Base-by-base conservation (phyloP, 2,329 filamentous ascomycete genomes). In the Myriosclerotinia curreyana region DNA sequence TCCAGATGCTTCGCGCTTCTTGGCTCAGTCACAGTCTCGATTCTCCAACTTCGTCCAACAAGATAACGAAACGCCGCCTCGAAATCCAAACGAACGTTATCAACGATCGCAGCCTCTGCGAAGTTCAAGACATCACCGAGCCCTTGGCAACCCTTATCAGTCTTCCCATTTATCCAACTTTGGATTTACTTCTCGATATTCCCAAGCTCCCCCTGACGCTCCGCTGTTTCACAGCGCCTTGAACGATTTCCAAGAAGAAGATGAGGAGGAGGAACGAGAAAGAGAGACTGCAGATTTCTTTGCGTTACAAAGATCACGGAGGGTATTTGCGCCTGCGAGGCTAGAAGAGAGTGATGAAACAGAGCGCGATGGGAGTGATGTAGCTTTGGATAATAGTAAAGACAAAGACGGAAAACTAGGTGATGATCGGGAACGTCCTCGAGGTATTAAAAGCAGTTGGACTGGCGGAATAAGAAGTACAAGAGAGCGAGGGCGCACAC, bases 11-110 rank as follows among this genome's bases (percentile, higher is more conserved):
- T 98, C 94, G 70, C 89, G 89, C 71, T 99, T 99, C 77, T 86
- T 99, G 72, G 91, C 93, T 67, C 95, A 98, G 84, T 97, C 93
- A 70, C 93, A 96, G 81, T 96, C 93, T 67, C 89, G 92, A 68
- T 82, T 98, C 73, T 91, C 89, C 70, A 86, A 80, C 76, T 86
- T 92, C 61, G 84, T 81, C 78, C 85, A 89, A 75, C 77, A 84
- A 66, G 85, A 85, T 64, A 63, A 63, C 22, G 61, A 63, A 59
- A 34, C 62, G 44, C 71, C 72, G 25, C 67, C 70, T 58, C 71
- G 70, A 79, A 75, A 79, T 48, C 67, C 72, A 3, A 71, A 71
- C 62, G 71, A 75, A 54, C 67, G 71, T 66, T 72, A 71, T 61
- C 70, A 71, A 53, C 65, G 69, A 65, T 63, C 66, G 54, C 70